Conservation (phyloP, 192 early-diverging fungal species). For the Blastocladiella britannica region DNA sequence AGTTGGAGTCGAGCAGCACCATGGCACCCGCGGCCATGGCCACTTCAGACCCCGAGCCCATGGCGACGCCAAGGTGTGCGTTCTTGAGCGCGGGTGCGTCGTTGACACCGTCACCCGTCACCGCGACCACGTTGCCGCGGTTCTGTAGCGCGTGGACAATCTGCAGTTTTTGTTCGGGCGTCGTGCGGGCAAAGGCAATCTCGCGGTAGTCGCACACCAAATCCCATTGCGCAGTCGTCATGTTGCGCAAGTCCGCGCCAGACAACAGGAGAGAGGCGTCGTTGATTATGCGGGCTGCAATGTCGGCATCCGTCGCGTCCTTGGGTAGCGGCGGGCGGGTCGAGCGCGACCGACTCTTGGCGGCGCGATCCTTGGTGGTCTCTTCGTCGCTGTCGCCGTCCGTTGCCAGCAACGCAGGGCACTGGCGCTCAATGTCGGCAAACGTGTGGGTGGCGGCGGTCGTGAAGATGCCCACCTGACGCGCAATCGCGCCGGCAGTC, state of each 20-base stretch:
- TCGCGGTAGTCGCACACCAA: slow-evolving; percentile 39
- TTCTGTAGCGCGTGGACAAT: slow-evolving; percentile 45
- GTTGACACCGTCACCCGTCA: slow-evolving; percentile 87
- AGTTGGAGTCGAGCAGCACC: slow-evolving; percentile 32
- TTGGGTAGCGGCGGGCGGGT: background rate
- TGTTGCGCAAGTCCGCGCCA: slow-evolving; percentile 35
- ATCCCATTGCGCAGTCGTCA: slow-evolving; percentile 52
- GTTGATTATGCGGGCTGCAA: background rate
- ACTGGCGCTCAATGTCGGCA: slow-evolving; percentile 8
- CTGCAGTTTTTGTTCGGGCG: slow-evolving; percentile 66
- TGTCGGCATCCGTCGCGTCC: background rate
- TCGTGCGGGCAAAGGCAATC: slow-evolving; percentile 71
- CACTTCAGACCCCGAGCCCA: slow-evolving; percentile 64
- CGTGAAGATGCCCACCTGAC: slow-evolving; percentile 55
- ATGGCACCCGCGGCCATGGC: slow-evolving; percentile 48
- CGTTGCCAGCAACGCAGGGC: background rate
- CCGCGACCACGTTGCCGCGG: slow-evolving; percentile 50
- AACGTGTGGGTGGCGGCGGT: slow-evolving; percentile 10
- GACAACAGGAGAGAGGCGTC: slow-evolving; percentile 34
- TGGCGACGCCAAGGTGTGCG: slow-evolving; percentile 74
- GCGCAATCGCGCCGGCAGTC: slow-evolving; percentile 61
- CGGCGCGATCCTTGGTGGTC: background rate
- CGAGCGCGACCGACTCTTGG: background rate
- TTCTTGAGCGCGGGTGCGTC: slow-evolving; percentile 78
- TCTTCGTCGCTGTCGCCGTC: background rate